Evolutionary conservation across 78 protist genomes (phyloP).

Genomic region (Chrysochromulina tobinii): DNA sequence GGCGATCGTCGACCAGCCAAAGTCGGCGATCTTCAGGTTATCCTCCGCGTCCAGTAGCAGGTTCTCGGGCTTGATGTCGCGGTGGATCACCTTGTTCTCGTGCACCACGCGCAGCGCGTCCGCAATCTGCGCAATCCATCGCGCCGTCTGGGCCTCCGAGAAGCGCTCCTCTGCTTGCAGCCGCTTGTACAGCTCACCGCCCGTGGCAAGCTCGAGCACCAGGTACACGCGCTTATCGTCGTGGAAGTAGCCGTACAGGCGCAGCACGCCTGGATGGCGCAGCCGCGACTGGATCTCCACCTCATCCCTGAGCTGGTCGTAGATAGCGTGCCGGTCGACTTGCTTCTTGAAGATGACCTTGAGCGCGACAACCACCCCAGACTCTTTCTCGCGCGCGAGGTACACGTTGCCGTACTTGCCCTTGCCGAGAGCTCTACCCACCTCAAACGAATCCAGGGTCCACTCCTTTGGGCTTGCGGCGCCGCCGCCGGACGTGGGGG

Average conservation of each 20-base stretch:
- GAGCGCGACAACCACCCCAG: conserved; percentile 89
- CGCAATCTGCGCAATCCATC: conserved; percentile 35
- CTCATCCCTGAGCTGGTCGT: conserved; percentile 79
- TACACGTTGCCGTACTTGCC: conserved; percentile 95
- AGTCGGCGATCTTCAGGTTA: conserved; percentile 95
- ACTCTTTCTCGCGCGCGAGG: conserved; percentile 89
- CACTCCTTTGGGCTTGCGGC: too few species aligned
- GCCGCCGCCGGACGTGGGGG: too few species aligned
- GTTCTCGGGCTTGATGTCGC: conserved; percentile 98
- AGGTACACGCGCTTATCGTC: conserved; percentile 89
- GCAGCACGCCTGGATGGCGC: neutral
- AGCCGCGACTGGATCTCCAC: conserved; percentile 85
- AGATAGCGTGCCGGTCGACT: conserved; percentile 67
- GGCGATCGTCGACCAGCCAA: conserved; percentile 68
- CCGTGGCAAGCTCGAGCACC: conserved; percentile 92
- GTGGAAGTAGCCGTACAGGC: conserved; percentile 79
- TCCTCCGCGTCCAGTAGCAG: conserved; percentile 73
- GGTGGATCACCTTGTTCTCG: conserved; percentile 86
- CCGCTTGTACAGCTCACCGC: conserved; percentile 90
- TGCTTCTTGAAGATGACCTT: conserved; percentile 92
- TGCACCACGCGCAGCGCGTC: conserved; percentile 78
- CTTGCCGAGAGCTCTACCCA: conserved; percentile 5
- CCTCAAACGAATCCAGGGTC: conserved; percentile 4
- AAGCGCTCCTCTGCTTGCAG: conserved; percentile 62
- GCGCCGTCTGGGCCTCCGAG: conserved; percentile 27